Conservation (phyloP, 1,284 basidiomycete species). For the Pascua guehoae region DNA sequence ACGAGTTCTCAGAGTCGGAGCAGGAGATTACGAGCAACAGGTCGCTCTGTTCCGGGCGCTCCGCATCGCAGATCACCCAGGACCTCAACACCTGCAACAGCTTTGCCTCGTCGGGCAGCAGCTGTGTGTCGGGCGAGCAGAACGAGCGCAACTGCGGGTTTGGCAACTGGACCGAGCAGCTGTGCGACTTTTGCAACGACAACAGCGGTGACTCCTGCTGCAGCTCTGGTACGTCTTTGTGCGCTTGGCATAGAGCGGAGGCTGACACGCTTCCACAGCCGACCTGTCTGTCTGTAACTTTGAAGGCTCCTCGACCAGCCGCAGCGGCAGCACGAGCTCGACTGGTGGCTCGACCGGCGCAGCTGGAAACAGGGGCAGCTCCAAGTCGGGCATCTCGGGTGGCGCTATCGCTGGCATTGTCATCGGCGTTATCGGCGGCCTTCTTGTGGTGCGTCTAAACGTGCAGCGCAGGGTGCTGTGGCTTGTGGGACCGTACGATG, state of each 20-base stretch:
- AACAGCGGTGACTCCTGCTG: conserved; percentile 38
- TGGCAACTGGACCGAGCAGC: conserved; percentile 41
- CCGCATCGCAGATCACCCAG: conserved; percentile 38
- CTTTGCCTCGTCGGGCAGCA: conserved; percentile 45
- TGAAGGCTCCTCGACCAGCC: background rate
- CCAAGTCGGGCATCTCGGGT: conserved; percentile 21
- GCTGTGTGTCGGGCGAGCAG: conserved; percentile 45
- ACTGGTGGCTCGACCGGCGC: conserved; percentile 10
- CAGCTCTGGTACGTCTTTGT: conserved; percentile 23
- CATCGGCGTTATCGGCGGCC: conserved; percentile 38
- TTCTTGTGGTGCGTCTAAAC: conserved; percentile 17
- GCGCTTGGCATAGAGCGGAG: background rate
- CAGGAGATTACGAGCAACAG: conserved; percentile 24
- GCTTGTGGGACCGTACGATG: background rate
- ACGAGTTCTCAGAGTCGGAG: conserved; percentile 34
- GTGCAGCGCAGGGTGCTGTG: too few species aligned
- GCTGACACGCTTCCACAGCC: conserved; percentile 12
- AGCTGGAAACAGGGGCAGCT: background rate
- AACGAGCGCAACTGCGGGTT: conserved; percentile 53
- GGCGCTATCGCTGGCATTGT: conserved; percentile 45
- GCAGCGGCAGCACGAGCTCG: conserved; percentile 1
- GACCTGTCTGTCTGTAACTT: conserved; percentile 23
- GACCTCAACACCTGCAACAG: conserved; percentile 48
- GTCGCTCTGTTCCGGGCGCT: conserved; percentile 29
- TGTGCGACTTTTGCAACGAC: conserved; percentile 48